phyloP scores from a whole-genome alignment of 2,329 filamentous ascomycete species.

The Trichophyton simii region DNA sequence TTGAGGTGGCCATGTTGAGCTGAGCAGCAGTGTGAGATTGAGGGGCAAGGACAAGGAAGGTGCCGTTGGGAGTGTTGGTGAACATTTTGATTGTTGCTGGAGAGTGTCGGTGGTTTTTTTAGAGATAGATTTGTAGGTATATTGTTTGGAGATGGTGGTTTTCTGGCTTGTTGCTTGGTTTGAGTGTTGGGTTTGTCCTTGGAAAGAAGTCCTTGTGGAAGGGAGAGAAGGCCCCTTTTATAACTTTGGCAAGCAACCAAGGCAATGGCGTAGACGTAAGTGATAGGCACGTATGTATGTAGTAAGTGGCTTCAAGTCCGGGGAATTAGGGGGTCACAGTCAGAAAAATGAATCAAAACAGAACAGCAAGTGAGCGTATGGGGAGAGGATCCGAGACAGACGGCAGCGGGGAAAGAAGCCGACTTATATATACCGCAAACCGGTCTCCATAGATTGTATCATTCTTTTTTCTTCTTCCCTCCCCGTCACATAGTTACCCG shows the following conservation, averaged over 20 bases:
- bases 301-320: not conserved
- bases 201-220: not conserved
- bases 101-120: not conserved
- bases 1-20: conserved; percentile 1
- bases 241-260: not conserved
- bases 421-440: conserved; percentile 2
- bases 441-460: not conserved
- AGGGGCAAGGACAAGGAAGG: conserved; percentile 15
- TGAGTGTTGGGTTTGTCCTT: not conserved
- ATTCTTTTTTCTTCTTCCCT: not conserved
- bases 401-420: not conserved
- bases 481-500: not conserved
- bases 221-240: not conserved
- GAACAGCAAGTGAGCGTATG: not conserved
- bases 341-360: no score
- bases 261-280: not conserved
- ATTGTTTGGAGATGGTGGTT: not conserved
- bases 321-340: not conserved
- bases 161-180: not conserved
- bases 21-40: conserved; percentile 10
- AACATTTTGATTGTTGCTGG: conserved; percentile 10
- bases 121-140: not conserved
- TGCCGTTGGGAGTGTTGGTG: conserved; percentile 13
- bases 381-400: not conserved
- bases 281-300: not conserved